Conservation (phyloP, 306 rosid genomes). For the Benincasa hispida region DNA sequence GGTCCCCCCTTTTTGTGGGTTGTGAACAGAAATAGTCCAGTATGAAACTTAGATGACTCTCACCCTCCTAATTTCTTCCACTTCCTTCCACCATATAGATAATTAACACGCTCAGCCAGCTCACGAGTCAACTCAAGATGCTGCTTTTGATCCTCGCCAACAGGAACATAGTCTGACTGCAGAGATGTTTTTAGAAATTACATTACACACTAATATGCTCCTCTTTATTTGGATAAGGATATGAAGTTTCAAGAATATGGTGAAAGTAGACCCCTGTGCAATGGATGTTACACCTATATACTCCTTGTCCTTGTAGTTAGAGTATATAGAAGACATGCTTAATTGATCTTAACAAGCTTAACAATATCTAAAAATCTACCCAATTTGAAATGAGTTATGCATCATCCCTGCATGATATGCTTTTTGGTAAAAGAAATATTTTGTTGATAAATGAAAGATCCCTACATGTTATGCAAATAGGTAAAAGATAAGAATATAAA, state of each 20-base stretch:
- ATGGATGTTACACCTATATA: not conserved
- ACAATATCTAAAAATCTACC: not conserved
- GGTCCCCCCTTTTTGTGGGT: not conserved
- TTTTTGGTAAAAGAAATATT: too few relatives aligned
- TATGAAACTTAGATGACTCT: conserved; percentile 23
- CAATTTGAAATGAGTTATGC: not conserved
- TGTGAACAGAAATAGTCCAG: not conserved
- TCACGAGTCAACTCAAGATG: conserved; percentile 93
- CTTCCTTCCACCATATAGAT: conserved; percentile 86
- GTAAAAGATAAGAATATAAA: not conserved
- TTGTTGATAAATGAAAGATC: too few relatives aligned
- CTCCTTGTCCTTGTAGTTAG: not conserved
- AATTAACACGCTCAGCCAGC: conserved; percentile 79
- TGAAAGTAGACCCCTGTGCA: not conserved
- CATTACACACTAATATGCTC: not conserved
- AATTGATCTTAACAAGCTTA: not conserved
- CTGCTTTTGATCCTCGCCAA: conserved; percentile 98
- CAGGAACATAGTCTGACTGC: conserved; percentile 92
- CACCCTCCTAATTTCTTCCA: conserved; percentile 99
- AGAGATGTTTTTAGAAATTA: conserved; percentile 18
- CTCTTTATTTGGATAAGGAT: not conserved
- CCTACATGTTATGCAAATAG: not conserved
- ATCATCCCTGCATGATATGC: not conserved
- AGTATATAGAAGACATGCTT: not conserved
- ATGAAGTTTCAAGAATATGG: not conserved